These are phyloP conservation scores for Scheffersomyces amazonensis DNA, from an alignment of 805 yeast genomes.

Conservation along the genomic window DNA sequence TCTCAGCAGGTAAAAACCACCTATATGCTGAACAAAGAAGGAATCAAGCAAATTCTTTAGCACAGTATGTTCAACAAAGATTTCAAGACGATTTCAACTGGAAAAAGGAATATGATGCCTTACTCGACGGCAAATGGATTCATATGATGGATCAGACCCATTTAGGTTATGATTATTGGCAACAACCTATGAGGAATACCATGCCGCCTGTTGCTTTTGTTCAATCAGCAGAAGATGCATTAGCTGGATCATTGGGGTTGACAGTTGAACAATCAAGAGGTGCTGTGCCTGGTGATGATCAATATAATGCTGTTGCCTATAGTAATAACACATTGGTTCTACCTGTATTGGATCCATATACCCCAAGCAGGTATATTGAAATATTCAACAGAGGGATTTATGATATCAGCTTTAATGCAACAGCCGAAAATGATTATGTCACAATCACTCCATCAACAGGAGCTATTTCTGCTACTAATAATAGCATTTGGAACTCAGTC, in stretches of 20 bases:
- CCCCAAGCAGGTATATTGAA: constrained; percentile 11
- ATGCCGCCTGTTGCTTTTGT: constrained; percentile 10
- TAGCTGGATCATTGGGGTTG: constrained; percentile 11
- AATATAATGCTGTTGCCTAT: constrained; percentile 11
- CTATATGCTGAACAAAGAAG: constrained; percentile 12
- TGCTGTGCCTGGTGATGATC: constrained; percentile 13
- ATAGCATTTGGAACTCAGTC: constrained; percentile 13
- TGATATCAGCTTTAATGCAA: constrained; percentile 11
- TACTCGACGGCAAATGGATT: constrained; percentile 13
- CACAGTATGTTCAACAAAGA: constrained; percentile 10
- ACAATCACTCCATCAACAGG: constrained; percentile 9
- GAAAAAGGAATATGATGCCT: constrained; percentile 10
- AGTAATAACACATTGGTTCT: constrained; percentile 13
- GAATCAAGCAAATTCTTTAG: constrained; percentile 11
- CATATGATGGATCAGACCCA: constrained; percentile 18
- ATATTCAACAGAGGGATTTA: constrained; percentile 13
- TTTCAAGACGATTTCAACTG: constrained; percentile 12
- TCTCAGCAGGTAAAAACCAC: constrained; percentile 14
- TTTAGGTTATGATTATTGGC: constrained; percentile 15
- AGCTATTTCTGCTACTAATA: constrained; percentile 8
- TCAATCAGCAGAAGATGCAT: constrained; percentile 4
- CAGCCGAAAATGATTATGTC: constrained; percentile 10
- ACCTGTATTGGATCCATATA: constrained; percentile 12
- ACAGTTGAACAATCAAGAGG: constrained; percentile 12
- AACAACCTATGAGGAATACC: constrained; percentile 14